A percentile compares a stretch with the other conserved stretches of the same genome.
Evolutionary conservation across 1,284 basidiomycete species (phyloP).

Genomic region (Pholiota adiposa): DNA sequence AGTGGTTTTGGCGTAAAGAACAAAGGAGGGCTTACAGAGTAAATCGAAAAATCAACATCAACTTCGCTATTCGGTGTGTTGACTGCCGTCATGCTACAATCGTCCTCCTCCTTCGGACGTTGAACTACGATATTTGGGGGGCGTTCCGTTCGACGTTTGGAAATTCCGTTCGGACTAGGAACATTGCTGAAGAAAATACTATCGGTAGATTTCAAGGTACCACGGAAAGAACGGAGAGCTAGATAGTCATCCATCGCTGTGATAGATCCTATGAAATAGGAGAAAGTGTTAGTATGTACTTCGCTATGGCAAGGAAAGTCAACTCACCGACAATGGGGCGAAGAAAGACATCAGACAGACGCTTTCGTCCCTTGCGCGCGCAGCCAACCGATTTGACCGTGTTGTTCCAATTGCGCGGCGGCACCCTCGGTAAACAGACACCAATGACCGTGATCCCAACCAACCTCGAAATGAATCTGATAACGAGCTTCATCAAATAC

Average conservation of each 20-base stretch:
- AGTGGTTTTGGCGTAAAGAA: not conserved
- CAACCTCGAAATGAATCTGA: conserved; percentile 3
- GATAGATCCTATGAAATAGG: not conserved
- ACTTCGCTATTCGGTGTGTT: conserved; percentile 7
- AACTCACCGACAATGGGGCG: not conserved
- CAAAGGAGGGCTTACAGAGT: conserved; percentile 5
- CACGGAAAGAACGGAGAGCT: not conserved
- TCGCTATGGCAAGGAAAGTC: not conserved
- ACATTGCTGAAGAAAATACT: not conserved
- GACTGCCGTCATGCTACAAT: not conserved
- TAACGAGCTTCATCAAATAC: conserved; percentile 3
- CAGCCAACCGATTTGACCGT: not conserved
- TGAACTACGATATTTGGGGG: not conserved
- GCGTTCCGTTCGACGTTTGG: not conserved
- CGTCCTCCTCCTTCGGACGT: not conserved
- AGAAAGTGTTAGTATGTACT: not conserved
- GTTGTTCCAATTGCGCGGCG: conserved; percentile 17
- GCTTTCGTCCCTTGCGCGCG: not conserved
- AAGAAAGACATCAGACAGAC: not conserved
- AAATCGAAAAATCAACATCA: conserved; percentile 18
- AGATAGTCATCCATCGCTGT: not conserved
- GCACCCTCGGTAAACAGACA: conserved; percentile 13
- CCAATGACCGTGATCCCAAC: conserved; percentile 6
- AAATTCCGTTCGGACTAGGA: not conserved
- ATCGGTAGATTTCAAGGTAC: not conserved